Conservation (phyloP, 129 eudicot genomes). For the Artemisia argyi region DNA sequence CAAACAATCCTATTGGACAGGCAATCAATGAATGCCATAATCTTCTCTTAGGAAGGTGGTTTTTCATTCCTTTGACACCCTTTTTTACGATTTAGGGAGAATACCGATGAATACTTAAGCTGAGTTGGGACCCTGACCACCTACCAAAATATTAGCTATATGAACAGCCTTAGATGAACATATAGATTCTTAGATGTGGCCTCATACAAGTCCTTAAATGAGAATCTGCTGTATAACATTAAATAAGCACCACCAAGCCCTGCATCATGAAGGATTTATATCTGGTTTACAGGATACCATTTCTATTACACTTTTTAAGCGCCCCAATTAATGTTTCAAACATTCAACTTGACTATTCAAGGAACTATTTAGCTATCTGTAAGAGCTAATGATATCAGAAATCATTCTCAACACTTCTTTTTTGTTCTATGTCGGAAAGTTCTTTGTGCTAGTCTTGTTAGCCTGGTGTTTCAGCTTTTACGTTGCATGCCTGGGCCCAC, state of each 20-base stretch:
- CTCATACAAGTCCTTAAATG: background rate
- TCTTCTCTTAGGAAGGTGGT: background rate
- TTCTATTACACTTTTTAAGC: no score
- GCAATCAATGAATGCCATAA: background rate
- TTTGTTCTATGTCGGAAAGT: background rate
- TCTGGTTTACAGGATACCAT: no score
- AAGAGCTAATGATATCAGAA: background rate
- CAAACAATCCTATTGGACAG: background rate
- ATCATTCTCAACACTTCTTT: background rate
- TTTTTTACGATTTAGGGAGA: background rate
- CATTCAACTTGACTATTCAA: no score
- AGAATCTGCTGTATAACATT: background rate
- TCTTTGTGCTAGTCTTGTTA: background rate
- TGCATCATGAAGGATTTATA: background rate
- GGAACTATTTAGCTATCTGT: no score
- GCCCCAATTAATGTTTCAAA: no score
- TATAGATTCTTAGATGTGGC: background rate
- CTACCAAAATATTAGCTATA: background rate
- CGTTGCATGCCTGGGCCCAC: slow-evolving; percentile 6
- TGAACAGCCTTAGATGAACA: background rate
- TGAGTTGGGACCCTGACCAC: background rate
- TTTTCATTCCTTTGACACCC: background rate
- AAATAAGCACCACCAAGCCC: background rate
- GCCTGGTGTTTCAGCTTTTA: background rate
- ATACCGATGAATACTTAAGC: no score